phyloP scores from a whole-genome alignment of 192 early-diverging fungal species.

The Gorgonomyces haynaldii region DNA sequence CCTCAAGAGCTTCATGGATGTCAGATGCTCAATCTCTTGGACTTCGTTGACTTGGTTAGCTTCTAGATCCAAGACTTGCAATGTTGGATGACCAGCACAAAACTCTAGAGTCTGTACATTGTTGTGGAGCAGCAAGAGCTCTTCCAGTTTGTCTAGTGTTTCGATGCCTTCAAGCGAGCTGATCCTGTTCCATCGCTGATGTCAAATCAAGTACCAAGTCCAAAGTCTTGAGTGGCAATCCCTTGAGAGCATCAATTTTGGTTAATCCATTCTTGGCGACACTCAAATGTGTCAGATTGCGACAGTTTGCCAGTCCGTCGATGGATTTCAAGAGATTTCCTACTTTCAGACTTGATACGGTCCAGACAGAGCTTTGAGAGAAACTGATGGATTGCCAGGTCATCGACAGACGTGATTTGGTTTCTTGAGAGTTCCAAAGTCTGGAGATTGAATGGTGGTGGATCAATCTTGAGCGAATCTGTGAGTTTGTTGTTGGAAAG shows the following conservation, averaged over 20 bases:
- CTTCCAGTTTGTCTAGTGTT: slow-evolving; percentile 25
- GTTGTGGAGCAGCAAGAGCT: slow-evolving; percentile 30
- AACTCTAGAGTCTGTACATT: slow-evolving; percentile 14
- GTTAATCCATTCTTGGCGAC: slow-evolving; percentile 29
- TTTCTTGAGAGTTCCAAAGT: slow-evolving; percentile 40
- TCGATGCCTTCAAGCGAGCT: slow-evolving; percentile 25
- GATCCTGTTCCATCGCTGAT: slow-evolving; percentile 27
- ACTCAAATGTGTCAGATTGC: slow-evolving; percentile 32
- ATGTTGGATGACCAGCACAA: slow-evolving; percentile 12
- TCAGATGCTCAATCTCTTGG: slow-evolving; percentile 13
- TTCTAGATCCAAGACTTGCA: slow-evolving; percentile 21
- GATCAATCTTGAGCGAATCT: slow-evolving; percentile 16
- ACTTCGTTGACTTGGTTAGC: slow-evolving; percentile 21
- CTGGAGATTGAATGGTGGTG: slow-evolving; percentile 40
- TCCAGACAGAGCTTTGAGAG: slow-evolving; percentile 29
- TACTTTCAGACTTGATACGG: slow-evolving; percentile 16
- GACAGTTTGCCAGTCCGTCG: slow-evolving; percentile 22
- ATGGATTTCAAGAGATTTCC: slow-evolving; percentile 23
- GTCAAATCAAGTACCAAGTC: slow-evolving; percentile 28
- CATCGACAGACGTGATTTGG: slow-evolving; percentile 27
- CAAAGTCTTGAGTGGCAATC: slow-evolving; percentile 31
- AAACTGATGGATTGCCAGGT: slow-evolving; percentile 31
- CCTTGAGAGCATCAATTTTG: slow-evolving; percentile 25
- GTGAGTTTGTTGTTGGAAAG: slow-evolving; percentile 39
- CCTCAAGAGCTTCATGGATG: slow-evolving; percentile 18